These are phyloP conservation scores for Ceratocystis harringtonii DNA, from an alignment of 2,329 filamentous ascomycete genomes.

Conservation along the genomic window DNA sequence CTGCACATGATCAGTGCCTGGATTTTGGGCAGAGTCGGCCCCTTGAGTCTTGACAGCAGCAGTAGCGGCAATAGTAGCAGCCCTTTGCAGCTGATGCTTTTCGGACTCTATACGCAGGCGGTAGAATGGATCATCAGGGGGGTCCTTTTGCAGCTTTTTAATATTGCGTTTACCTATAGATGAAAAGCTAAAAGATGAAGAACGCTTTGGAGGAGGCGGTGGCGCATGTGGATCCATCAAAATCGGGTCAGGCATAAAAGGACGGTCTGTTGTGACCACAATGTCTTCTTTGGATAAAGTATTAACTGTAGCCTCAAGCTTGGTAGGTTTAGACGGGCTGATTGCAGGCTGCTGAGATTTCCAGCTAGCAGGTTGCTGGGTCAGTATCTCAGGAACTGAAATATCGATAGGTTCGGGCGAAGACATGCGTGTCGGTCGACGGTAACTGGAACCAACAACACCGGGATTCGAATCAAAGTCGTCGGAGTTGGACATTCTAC, in stretches of 20 bases:
- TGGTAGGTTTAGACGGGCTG: not conserved
- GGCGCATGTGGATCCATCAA: constrained; percentile 19
- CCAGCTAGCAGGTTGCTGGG: not conserved
- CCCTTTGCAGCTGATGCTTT: constrained; percentile 20
- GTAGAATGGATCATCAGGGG: constrained; percentile 37
- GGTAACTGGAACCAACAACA: constrained; percentile 9
- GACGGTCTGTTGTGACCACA: not conserved
- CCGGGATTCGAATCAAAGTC: constrained; percentile 2
- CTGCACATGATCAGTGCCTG: not conserved
- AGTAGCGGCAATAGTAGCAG: constrained; percentile 3
- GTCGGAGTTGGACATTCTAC: constrained; percentile 3
- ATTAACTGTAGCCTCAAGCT: not conserved
- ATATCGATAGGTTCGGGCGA: constrained; percentile 9
- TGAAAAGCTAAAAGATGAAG: constrained; percentile 24
- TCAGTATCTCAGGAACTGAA: not conserved
- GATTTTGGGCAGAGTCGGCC: not conserved
- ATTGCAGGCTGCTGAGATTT: not conserved
- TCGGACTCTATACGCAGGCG: constrained; percentile 31
- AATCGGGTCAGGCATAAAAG: constrained; percentile 16
- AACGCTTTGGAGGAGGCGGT: constrained; percentile 22
- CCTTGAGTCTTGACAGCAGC: constrained; percentile 1
- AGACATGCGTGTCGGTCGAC: not conserved
- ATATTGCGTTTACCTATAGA: constrained; percentile 35
- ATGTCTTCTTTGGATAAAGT: not conserved
- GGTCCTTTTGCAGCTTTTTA: constrained; percentile 44